Conservation (phyloP, 257 asterid genomes). For the Solanum chilense region DNA sequence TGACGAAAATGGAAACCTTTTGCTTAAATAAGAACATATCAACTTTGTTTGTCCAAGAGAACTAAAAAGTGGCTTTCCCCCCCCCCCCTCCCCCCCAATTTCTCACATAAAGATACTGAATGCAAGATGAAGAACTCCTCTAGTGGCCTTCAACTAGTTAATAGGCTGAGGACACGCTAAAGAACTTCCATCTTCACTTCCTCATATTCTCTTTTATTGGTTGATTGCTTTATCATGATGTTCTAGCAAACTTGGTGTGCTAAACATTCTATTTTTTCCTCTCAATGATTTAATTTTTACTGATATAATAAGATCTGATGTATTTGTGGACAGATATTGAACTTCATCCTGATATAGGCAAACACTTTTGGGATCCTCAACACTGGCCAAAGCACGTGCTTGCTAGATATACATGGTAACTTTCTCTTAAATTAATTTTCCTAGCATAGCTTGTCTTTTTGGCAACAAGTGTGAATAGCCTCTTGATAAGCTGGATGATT, state of each 20-base stretch:
- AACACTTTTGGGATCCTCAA: slow-evolving; percentile 90
- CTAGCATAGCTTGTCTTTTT: background rate
- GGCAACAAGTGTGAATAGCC: background rate
- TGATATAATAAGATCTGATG: slow-evolving; percentile 1
- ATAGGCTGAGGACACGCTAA: background rate
- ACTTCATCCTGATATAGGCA: slow-evolving; percentile 72
- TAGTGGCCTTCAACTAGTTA: background rate
- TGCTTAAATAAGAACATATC: background rate
- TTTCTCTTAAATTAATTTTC: background rate
- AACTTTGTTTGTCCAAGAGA: background rate
- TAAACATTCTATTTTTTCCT: background rate
- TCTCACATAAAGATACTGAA: background rate
- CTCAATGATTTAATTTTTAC: background rate
- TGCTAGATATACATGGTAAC: slow-evolving; percentile 85
- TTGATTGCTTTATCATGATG: background rate
- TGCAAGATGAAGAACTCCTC: background rate
- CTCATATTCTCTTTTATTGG: background rate
- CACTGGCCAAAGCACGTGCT: slow-evolving; percentile 95
- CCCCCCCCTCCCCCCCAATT: no score
- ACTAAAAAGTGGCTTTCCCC: background rate
- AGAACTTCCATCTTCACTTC: background rate
- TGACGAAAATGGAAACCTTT: background rate
- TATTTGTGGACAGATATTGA: slow-evolving; percentile 56
- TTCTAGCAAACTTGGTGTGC: background rate
- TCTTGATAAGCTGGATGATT: background rate